Evolutionary conservation across 139 green algal genomes (phyloP), one percentile per base, ranked within the genome.

Genomic region (Trebouxia sp.): DNA sequence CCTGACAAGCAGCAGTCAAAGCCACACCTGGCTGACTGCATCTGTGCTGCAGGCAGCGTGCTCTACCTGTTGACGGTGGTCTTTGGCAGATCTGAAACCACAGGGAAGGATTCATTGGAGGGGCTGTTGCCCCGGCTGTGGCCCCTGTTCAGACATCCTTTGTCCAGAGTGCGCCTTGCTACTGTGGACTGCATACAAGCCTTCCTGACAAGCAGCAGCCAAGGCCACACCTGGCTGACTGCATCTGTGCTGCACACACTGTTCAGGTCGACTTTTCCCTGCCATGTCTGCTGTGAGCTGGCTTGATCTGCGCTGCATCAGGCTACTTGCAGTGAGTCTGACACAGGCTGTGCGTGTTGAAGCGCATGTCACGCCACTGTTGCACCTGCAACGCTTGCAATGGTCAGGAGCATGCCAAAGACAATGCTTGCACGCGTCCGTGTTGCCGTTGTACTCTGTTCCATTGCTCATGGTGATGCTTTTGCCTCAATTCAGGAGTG

Each of bases 131-230:
- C 89, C 10, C 87, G 89, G 0, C 80, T 97, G 42, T 97, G 88
- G 88, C 95, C 94, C 9, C 95, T 96, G 51, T 84, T 97, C 39
- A 76, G 84, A 1, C 95, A 98, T 87, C 88, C 65, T 24, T 83
- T 98, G 0, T 79, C 74, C 9, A 82, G 83, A 15, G 95, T 98
- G 6, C 93, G 94, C 9, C 55, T 87, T 3, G 91, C 92, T 7
- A 86, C 82, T 11, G 74, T 95, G 76, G 78, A 82, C 15, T 96
- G 91, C 80, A 75, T 95, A 32, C 47, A 81, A 22, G 80, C 89
- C 8, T 83, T 96, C 65, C 76, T 93, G 47, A 43, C 53, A 20
- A 20, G 26, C 12, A 42, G 7, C 26, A 43, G 12, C 15, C 38
- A 58, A 30, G 24, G 41, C 39, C 28, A 32, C 5, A 30, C 50